Evolutionary conservation across 306 rosid species (phyloP), one percentile per base, ranked within the genome.

Genomic region (Abrus pulchellus): DNA sequence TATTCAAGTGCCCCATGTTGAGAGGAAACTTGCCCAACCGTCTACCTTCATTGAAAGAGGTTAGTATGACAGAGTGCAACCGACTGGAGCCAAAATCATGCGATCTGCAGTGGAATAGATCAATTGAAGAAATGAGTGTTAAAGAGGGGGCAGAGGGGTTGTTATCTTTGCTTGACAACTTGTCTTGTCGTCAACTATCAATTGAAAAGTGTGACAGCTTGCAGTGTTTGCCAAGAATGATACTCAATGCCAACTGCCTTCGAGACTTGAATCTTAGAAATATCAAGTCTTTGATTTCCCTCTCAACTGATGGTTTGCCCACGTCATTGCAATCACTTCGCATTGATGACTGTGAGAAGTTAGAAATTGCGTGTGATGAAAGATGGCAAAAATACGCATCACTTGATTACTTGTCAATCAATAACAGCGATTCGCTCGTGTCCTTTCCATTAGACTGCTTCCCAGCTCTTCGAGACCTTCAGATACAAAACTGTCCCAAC

Each of bases 21-120:
- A 68, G 56, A 68, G 55, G 73, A 45, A 68, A 5, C 55, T 28
- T 68, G 73, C 73, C 73, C 14, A 68, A 2, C 1, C 3, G 3
- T 45, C 73, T 45, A 44, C 55, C 73, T 68, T 68, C 56, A 28
- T 54, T 54, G 60, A 4, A 2, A 54, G 60, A 54, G 32, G 60
- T 54, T 14, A 5, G n/a, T 54, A 54, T 68, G 41, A 45, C 41
- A 45, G 74, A 45, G 10, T 68, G 74, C 55, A 68, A 68, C 5
- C 74, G 10, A 8, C 40, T 68, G 30, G 55, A 9, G 56, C 2
- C 41, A 68, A 29, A 45, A 29, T 12, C 36, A 47, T 45, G 56
- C 45, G 36, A 45, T 29, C 3, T 68, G 41, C 74, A 68, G 38
- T 68, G 74, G 74, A 68, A 68, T 68, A 45, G 11, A 68, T 68